Evolutionary conservation across 192 early-diverging fungal species (phyloP), one percentile per base, ranked within the genome.

Genomic region (Coemansia sp.): DNA sequence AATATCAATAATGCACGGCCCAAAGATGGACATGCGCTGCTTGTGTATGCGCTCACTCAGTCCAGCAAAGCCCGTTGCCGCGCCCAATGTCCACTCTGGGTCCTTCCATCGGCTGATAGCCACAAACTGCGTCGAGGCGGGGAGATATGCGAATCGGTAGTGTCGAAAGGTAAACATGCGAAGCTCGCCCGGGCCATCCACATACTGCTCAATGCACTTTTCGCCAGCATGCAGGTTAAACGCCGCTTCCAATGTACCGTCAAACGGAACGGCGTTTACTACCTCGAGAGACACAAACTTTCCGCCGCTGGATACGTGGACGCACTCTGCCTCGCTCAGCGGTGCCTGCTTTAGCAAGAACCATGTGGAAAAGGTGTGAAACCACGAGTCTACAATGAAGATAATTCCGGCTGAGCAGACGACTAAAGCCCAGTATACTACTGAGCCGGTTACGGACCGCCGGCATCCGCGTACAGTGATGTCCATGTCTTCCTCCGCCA

Each of bases 1-100:
- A 11, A 92, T 86, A 48, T 89, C 87, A 24, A 92, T 94, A 21
- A 87, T 29, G 71, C 92, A 92, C 9, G 70, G 34, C 2, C 90
- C 92, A 87, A 94, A 94, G 2, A 92, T 70, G 45, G 69, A 64
- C 35, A 64, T 42, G 6, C 91, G 86, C 57, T 87, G 85, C 33
- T 71, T 64, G 54, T 84, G 77, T 6, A 64, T 75, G 7, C 82
- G 76, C 27, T 72, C 56, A 3, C 56, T 63, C n/a, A 92, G 73
- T 0, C 92, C 92, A 8, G 45, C 17, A 6, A n/a, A 16, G 19
- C 37, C 59, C 3, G 67, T 67, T 19, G 16, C 37, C 0, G 24
- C n/a, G 13, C 68, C 62, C 1, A 65, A 6, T 19, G 3, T 10
- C 84, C 84, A 85, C 14, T 67, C 37, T 4, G 70, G 42, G 37